Evolutionary conservation across 495 filamentous ascomycete genomes (phyloP).

Genomic region (Penicillium angulare): DNA sequence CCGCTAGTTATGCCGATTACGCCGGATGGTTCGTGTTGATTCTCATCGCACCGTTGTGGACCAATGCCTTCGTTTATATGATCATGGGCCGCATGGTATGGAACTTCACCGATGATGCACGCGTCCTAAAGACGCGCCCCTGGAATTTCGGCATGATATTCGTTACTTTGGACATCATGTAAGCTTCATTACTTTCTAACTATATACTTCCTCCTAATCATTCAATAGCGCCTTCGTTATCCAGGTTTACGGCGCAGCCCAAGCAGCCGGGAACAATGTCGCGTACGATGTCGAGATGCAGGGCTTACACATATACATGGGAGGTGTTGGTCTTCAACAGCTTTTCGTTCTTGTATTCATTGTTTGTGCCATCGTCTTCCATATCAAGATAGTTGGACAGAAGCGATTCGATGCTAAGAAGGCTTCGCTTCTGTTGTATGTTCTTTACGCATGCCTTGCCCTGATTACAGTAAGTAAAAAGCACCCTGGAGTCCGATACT

Average conservation of each 20-base stretch:
- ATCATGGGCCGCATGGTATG: constrained; percentile 20
- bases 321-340: constrained; percentile 51
- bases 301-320: constrained; percentile 52
- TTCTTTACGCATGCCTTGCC: constrained; percentile 39
- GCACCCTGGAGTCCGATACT: not conserved
- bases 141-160: constrained; percentile 14
- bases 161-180: constrained; percentile 17
- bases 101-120: constrained; percentile 13
- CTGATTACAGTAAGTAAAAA: constrained; percentile 41
- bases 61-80: constrained; percentile 24
- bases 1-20: constrained; percentile 15
- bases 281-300: constrained; percentile 19
- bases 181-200: not conserved
- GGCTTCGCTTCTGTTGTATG: constrained; percentile 33
- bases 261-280: constrained; percentile 4
- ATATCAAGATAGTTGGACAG: constrained; percentile 22
- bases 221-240: constrained; percentile 19
- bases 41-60: constrained; percentile 19
- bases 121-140: constrained; percentile 5
- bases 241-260: constrained; percentile 13
- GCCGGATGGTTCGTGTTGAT: constrained; percentile 32
- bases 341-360: constrained; percentile 47
- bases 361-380: constrained; percentile 41
- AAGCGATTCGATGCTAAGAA: constrained; percentile 1
- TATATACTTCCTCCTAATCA: not conserved